phyloP scores from a whole-genome alignment of 192 early-diverging fungal genomes.

The Backusella morwellensis region DNA sequence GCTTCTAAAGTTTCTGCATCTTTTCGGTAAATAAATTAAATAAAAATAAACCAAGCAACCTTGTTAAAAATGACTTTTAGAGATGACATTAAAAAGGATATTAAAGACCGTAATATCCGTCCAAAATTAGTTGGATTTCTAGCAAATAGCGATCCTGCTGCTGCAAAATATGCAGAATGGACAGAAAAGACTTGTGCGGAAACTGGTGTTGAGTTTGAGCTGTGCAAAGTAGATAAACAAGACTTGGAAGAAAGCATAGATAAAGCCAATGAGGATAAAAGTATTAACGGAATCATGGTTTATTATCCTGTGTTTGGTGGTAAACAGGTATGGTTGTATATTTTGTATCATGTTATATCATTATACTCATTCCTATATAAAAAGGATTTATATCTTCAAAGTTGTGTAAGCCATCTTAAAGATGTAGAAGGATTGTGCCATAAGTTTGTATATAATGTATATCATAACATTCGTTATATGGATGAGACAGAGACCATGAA shows the following conservation, averaged over 20 bases:
- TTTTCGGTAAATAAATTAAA: slow-evolving; percentile 52
- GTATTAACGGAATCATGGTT: slow-evolving; percentile 95
- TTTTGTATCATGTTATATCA: not conserved
- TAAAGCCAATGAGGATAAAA: slow-evolving; percentile 83
- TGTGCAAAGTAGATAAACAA: slow-evolving; percentile 76
- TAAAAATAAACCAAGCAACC: not conserved
- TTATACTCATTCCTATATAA: not conserved
- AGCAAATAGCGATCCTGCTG: slow-evolving; percentile 94
- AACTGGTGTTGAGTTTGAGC: slow-evolving; percentile 88
- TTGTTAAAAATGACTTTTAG: slow-evolving; percentile 21
- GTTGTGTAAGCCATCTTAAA: slow-evolving; percentile 83
- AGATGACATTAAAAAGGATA: slow-evolving; percentile 59
- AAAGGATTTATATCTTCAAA: slow-evolving; percentile 92
- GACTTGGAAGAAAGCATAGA: slow-evolving; percentile 82
- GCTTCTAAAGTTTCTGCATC: slow-evolving; percentile 60
- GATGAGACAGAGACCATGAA: slow-evolving; percentile 82
- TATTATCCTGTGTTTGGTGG: slow-evolving; percentile 98
- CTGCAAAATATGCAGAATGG: slow-evolving; percentile 93
- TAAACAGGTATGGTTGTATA: slow-evolving; percentile 58
- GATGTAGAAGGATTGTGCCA: slow-evolving; percentile 98
- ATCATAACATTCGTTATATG: slow-evolving; percentile 81
- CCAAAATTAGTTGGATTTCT: slow-evolving; percentile 91
- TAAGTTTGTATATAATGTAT: slow-evolving; percentile 94
- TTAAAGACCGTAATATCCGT: slow-evolving; percentile 57
- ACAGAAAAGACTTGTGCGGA: slow-evolving; percentile 93